These are phyloP conservation scores for Nicotiana obtusifolia DNA, from an alignment of 257 asterid genomes.

Conservation along the genomic window DNA sequence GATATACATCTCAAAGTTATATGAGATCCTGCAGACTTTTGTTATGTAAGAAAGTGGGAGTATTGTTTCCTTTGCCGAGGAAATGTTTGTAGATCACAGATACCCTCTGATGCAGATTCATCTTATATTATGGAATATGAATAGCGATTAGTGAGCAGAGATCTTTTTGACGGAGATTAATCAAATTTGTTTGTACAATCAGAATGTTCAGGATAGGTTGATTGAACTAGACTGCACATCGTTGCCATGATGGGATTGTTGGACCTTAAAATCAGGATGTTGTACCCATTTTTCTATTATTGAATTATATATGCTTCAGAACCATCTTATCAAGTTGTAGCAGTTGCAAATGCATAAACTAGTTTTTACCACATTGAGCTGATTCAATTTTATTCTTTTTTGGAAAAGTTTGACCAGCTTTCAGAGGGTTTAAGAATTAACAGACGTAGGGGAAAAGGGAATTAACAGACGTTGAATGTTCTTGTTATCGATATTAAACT, in stretches of 20 bases:
- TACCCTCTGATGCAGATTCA: not conserved
- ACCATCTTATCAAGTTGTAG: not conserved
- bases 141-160: not conserved
- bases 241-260: not conserved
- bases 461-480: not conserved
- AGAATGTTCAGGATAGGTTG: not conserved
- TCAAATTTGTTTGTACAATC: not conserved
- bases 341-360: not conserved
- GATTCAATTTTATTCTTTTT: not conserved
- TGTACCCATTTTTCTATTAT: not conserved
- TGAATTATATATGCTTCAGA: not conserved
- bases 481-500: not conserved
- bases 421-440: not conserved
- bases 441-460: no score
- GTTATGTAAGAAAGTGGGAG: not conserved
- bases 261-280: not conserved
- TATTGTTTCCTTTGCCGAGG: not conserved
- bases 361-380: not conserved
- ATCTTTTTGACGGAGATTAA: not conserved
- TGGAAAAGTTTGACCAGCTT: not conserved
- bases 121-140: not conserved
- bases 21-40: not conserved
- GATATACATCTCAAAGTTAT: slow-evolving; percentile 11
- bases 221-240: not conserved
- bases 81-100: not conserved